These are phyloP conservation scores for Trypanosoma lewisi DNA, from an alignment of 208 protist genomes.

Conservation along the genomic window DNA sequence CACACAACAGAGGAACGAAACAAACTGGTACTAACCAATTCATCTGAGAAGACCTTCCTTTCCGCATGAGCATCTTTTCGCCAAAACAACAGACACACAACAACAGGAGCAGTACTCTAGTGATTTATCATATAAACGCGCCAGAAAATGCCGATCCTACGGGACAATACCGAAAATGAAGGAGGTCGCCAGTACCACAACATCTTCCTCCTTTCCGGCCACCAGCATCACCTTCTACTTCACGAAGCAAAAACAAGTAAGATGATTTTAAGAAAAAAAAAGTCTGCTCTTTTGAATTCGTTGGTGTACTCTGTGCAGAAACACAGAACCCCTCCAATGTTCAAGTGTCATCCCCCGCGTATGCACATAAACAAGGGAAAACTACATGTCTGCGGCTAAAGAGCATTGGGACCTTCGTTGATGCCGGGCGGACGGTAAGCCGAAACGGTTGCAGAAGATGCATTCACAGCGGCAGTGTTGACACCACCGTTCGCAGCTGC, in stretches of 20 bases:
- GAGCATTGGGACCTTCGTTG: conserved; percentile 23
- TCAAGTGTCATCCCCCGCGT: no score
- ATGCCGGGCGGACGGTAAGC: conserved; percentile 15
- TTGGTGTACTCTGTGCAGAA: no score
- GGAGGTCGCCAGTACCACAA: background rate
- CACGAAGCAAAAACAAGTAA: background rate
- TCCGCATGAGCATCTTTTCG: no score
- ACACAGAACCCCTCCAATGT: no score
- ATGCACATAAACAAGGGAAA: no score
- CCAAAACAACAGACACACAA: no score
- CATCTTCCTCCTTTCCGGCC: background rate
- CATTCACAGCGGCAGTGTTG: background rate
- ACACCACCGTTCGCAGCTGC: background rate
- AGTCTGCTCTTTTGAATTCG: no score
- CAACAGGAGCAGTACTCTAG: background rate
- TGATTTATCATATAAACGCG: background rate
- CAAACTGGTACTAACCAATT: no score
- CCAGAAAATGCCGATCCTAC: background rate
- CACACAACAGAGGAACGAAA: background rate
- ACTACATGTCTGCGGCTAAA: conserved; percentile 4
- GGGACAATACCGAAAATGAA: background rate
- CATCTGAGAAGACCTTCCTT: no score
- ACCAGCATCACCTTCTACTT: background rate
- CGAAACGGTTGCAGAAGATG: background rate
- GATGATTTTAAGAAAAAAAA: no score